Evolutionary conservation across 2,329 filamentous ascomycete species (phyloP), one percentile per base, ranked within the genome.

Genomic region (Calonectria ilicicola): DNA sequence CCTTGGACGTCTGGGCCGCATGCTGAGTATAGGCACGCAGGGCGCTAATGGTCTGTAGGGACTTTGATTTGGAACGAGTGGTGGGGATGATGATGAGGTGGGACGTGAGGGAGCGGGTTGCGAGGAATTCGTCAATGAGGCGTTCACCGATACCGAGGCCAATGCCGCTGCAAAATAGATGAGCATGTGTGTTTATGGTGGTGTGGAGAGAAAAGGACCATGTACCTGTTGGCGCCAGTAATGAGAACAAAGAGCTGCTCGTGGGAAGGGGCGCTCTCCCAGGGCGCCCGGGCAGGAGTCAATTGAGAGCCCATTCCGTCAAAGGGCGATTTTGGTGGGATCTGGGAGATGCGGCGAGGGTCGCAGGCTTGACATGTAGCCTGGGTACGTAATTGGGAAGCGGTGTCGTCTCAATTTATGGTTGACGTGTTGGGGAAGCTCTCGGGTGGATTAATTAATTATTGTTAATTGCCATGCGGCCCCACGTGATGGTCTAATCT

Each of bases 41-140:
- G 15, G 88, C 86, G 19, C 85, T 83, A 76, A 94, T 88, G 4
- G 96, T 97, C 71, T 93, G 92, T 72, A 90, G 88, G 64, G 93
- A 93, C 86, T 98, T 98, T 73, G 87, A 85, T 51, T 88, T 82
- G 79, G 92, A 93, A 75, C 96, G 94, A 1, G 96, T 98, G 7
- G 95, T 98, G 75, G 95, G 92, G 75, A 98, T 91, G 67, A 98
- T 88, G 77, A 95, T 90, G 53, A 98, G 90, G 79, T 93, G 91
- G 70, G 94, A 89, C 35, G 88, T 87, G 62, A 91, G 87, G 35
- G 93, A 90, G 42, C 91, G 92, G 15, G 91, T 91, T 72, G 88
- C 86, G 72, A 98, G 91, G 86, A 98, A 98, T 80, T 98, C 94
- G 86, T 98, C 95, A 78, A 98, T 96, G 69, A 98, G 89, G 73